Percentiles rank a stretch among this genome's conserved stretches.
Evolutionary conservation across 495 filamentous ascomycete species (phyloP).

Genomic region (Annulohypoxylon stygium): DNA sequence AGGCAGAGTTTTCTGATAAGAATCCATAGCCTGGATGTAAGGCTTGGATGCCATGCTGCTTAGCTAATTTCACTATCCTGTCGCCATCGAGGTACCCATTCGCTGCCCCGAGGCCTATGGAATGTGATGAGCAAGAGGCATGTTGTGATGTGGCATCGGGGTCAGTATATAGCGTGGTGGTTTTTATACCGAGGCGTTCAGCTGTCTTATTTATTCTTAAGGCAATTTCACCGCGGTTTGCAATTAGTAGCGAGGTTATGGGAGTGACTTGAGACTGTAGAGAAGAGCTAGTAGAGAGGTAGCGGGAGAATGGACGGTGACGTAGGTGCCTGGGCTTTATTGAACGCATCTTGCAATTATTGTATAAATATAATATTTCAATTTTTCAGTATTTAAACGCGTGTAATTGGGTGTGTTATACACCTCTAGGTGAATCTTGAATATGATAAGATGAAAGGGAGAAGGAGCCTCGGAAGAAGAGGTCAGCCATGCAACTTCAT

Average conservation of each 20-base stretch:
- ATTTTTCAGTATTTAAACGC: not conserved
- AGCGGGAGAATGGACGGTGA: conserved; percentile 42
- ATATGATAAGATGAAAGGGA: conserved; percentile 8
- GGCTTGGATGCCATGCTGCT: conserved; percentile 84
- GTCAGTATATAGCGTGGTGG: conserved; percentile 95
- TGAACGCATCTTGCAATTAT: conserved; percentile 46
- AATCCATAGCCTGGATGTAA: conserved; percentile 99
- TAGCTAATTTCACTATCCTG: conserved; percentile 88
- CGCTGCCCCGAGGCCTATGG: conserved; percentile 83
- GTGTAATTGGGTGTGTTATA: conserved; percentile 1
- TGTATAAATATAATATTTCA: not conserved
- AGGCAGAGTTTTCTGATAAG: conserved; percentile 92
- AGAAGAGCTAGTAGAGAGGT: conserved; percentile 48
- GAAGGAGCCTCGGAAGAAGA: not conserved
- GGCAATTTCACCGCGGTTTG: conserved; percentile 97
- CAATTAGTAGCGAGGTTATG: conserved; percentile 90
- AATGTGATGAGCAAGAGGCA: conserved; percentile 83
- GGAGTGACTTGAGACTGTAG: conserved; percentile 57
- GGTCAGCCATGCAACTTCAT: not conserved
- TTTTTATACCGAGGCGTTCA: conserved; percentile 86
- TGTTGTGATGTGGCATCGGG: conserved; percentile 90
- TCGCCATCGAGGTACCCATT: conserved; percentile 93
- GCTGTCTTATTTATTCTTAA: conserved; percentile 92
- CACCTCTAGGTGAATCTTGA: not conserved
- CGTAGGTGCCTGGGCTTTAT: conserved; percentile 48